Percentiles rank a stretch among this genome's conserved stretches.
phyloP scores from a whole-genome alignment of 2,329 filamentous ascomycete species.

The Canariomyces notabilis region DNA sequence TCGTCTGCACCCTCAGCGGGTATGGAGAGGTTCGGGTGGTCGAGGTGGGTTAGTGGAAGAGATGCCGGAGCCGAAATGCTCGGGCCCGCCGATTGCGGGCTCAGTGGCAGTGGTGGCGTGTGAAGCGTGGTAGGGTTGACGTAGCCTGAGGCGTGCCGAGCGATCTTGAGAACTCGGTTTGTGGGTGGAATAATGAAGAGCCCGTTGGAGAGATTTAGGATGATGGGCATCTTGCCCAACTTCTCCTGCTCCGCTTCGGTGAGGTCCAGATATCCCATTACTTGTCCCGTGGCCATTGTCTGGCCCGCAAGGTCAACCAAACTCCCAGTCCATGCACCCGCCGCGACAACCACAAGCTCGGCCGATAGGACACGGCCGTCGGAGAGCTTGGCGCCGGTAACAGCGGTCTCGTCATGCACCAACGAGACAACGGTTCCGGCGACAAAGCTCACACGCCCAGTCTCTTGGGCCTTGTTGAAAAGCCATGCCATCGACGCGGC shows the following conservation, averaged over 20 bases:
- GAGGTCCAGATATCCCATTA: constrained; percentile 71
- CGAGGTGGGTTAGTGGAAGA: constrained; percentile 44
- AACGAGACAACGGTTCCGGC: constrained; percentile 45
- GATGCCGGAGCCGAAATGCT: constrained; percentile 29
- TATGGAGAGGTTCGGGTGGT: constrained; percentile 44
- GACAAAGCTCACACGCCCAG: constrained; percentile 52
- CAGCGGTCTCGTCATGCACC: constrained; percentile 34
- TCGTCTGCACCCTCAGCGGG: constrained; percentile 57
- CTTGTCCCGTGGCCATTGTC: constrained; percentile 76
- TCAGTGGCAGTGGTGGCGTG: constrained; percentile 15
- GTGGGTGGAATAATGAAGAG: constrained; percentile 70
- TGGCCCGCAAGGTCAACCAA: constrained; percentile 74
- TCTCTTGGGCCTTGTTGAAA: constrained; percentile 47
- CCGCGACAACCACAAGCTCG: constrained; percentile 72
- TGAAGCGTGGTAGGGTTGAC: constrained; percentile 41
- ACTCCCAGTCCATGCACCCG: constrained; percentile 79
- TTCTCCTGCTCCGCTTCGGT: constrained; percentile 63
- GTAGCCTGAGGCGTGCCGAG: constrained; percentile 66
- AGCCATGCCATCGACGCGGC: constrained; percentile 64
- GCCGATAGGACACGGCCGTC: constrained; percentile 35
- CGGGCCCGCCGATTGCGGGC: constrained; percentile 1
- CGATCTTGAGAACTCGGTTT: constrained; percentile 60
- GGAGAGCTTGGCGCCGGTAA: constrained; percentile 50
- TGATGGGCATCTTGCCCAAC: constrained; percentile 63
- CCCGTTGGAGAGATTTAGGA: constrained; percentile 66